Evolutionary conservation across 352 stramenopile species (phyloP).

Genomic region (Albugo candida): DNA sequence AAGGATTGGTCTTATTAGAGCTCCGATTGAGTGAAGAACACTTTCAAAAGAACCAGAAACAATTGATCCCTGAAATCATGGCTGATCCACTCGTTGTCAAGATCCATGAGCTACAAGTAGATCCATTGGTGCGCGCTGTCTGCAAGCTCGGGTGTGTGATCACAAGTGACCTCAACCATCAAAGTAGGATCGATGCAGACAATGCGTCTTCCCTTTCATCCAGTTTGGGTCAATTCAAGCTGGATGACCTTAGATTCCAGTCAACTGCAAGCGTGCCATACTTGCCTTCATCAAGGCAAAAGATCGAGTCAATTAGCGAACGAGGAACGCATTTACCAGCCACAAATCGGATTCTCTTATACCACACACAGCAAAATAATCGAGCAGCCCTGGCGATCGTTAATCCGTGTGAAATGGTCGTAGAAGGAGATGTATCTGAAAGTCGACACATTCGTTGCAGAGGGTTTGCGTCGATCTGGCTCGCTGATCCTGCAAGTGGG

Average conservation of each 20-base stretch:
- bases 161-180: slow-evolving; percentile 28
- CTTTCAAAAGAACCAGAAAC: slow-evolving; percentile 50
- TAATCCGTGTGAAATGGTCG: too few relatives aligned
- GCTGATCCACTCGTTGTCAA: slow-evolving; percentile 56
- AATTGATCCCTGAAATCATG: slow-evolving; percentile 55
- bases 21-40: slow-evolving; percentile 46
- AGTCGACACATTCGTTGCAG: too few relatives aligned
- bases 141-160: slow-evolving; percentile 83
- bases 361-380: slow-evolving; percentile 48
- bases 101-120: slow-evolving; percentile 88
- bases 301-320: slow-evolving; percentile 2
- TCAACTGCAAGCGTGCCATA: slow-evolving; percentile 45
- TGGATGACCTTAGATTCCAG: slow-evolving; percentile 53
- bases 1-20: slow-evolving; percentile 18
- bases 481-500: too few relatives aligned
- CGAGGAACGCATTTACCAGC: background rate
- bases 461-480: too few relatives aligned
- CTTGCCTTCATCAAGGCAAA: slow-evolving; percentile 10
- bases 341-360: slow-evolving; percentile 15
- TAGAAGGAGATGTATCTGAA: too few relatives aligned
- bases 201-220: background rate
- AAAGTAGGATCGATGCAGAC: slow-evolving; percentile 11
- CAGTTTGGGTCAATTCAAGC: slow-evolving; percentile 20
- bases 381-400: slow-evolving; percentile 11
- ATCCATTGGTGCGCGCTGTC: slow-evolving; percentile 76